Evolutionary conservation across 2,329 filamentous ascomycete species (phyloP).

Genomic region (Verticillium zaregamsianum): DNA sequence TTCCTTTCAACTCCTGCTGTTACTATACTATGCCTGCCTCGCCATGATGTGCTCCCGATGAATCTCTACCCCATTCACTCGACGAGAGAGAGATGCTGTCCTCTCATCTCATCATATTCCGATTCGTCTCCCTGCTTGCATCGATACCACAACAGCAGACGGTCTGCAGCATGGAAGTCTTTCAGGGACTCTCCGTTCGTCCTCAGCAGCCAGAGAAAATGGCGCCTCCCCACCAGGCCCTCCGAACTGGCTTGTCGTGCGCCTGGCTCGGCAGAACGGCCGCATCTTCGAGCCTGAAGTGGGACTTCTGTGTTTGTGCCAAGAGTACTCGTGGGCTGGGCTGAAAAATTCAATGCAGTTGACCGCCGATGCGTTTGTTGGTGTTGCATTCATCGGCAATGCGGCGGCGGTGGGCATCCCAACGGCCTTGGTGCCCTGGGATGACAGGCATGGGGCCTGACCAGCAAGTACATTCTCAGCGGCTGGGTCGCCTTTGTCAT

Average conservation of each 20-base stretch:
- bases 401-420: conserved; percentile 21
- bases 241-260: conserved; percentile 43
- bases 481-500: conserved; percentile 19
- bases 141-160: no score
- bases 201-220: no score
- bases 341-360: conserved; percentile 22
- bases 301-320: conserved; percentile 32
- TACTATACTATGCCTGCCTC: no score
- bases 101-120: no score
- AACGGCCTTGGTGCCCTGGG: conserved; percentile 24
- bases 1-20: no score
- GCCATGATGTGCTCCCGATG: no score
- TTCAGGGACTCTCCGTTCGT: no score
- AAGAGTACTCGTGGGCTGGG: conserved; percentile 21
- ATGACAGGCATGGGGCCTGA: conserved; percentile 22
- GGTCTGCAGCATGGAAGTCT: no score
- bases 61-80: no score
- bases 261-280: conserved; percentile 36
- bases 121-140: no score
- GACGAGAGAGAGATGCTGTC: no score
- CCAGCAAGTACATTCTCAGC: conserved; percentile 21
- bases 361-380: conserved; percentile 23
- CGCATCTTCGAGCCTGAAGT: conserved; percentile 45
- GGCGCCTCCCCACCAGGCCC: no score
- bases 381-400: conserved; percentile 26